These are phyloP conservation scores for Oenanthe sinensis DNA, from an alignment of 129 eudicot genomes.

Conservation along the genomic window DNA sequence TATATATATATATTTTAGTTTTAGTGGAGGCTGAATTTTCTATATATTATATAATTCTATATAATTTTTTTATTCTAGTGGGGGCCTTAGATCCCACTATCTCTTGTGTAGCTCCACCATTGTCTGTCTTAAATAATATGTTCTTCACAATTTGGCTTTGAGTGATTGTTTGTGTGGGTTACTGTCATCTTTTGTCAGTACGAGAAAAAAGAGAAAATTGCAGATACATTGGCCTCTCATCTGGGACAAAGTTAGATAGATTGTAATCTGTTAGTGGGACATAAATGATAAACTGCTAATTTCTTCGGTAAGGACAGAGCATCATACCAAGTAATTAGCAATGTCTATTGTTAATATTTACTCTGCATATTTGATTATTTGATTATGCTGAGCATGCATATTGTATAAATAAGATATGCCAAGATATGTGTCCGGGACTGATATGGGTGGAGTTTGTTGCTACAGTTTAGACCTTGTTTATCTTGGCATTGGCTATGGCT, in stretches of 20 bases:
- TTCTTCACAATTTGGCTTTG: not conserved
- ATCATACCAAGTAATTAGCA: not conserved
- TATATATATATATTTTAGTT: too few relatives aligned
- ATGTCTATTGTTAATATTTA: not conserved
- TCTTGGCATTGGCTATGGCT: not conserved
- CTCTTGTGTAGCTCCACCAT: too few relatives aligned
- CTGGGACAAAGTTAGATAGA: not conserved
- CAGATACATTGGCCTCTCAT: too few relatives aligned
- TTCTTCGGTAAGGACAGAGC: not conserved
- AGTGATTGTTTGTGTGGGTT: not conserved
- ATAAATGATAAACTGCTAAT: not conserved
- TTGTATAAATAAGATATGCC: not conserved
- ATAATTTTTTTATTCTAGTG: too few relatives aligned
- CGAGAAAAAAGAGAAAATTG: not conserved
- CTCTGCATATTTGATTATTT: not conserved
- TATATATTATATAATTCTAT: too few relatives aligned
- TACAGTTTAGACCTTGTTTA: not conserved
- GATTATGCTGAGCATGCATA: not conserved
- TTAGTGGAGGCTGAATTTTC: too few relatives aligned
- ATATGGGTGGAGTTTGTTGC: not conserved
- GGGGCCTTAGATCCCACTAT: too few relatives aligned
- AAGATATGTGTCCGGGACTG: not conserved
- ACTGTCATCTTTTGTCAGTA: not conserved
- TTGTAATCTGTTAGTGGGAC: not conserved
- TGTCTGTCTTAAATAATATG: not conserved